Evolutionary conservation across 2,329 filamentous ascomycete genomes (phyloP), one percentile per base, ranked within the genome.

Genomic region (Lecanicillium sp.): DNA sequence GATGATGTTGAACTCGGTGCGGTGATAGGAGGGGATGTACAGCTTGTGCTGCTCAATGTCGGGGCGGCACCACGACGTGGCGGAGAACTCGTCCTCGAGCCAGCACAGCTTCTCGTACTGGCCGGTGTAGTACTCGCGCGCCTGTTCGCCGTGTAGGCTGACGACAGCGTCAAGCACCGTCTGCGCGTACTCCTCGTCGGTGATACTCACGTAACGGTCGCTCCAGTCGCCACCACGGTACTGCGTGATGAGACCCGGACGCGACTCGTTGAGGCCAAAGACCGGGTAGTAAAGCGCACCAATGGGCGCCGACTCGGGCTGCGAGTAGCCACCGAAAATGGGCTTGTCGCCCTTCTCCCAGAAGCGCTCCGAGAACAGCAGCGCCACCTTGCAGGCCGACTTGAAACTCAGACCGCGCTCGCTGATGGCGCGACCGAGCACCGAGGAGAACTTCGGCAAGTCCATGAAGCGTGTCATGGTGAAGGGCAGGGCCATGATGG

Each of bases 271-370:
- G 9, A 66, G 55, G 14, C 64, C 62, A 37, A 60, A 67, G 0
- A 60, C 63, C 4, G 64, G 64, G 38, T 67, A 67, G 48, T 62
- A 67, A 7, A 66, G 58, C 5, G 44, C 57, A 1, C 63, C 64
- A 29, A 67, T 54, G 2, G 62, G 61, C 1, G 58, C 36, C 2
- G 59, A 51, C 40, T 61, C 59, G 10, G 65, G 61, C 0, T 56
- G 54, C 11, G 60, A 60, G 35, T 61, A 64, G 2, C 61, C 61
- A 8, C 62, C 62, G 4, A 61, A 60, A 38, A 64, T 64, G 15
- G 59, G 62, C 15, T 50, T 47, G 2, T 58, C 52, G 5, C 59
- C 59, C 7, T 57, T 52, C 40, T 65, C 62, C 62, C 62, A 65
- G 55, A 65, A 65, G 3, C 62, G 60, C 14, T 58, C 54, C 4